Evolutionary conservation across 805 yeast genomes (phyloP), one percentile per base, ranked within the genome.

Genomic region (Wickerhamiella dianesei): DNA sequence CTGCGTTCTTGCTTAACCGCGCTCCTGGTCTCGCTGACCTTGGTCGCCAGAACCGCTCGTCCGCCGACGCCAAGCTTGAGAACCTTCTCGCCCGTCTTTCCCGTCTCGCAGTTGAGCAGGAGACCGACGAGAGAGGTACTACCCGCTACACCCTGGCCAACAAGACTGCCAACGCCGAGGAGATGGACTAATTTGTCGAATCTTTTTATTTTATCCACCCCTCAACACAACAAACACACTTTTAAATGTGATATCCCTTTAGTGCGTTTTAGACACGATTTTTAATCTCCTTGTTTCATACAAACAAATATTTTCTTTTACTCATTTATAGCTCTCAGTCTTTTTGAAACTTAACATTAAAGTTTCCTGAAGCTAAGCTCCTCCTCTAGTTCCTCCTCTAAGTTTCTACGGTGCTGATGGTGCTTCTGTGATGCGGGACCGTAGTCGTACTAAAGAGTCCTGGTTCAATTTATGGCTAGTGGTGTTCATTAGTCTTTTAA

Each of bases 1-100:
- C 88, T 65, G 86, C 87, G 80, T 86, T 79, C 83, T 61, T 82
- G 66, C 82, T 86, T 40, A 55, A 56, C 52, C 58, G 59, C 40
- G 53, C 57, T 40, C 59, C 62, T 18, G 50, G 48, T 40, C 55
- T 63, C 21, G 59, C 58, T 49, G 60, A 63, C 58, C 54, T 62
- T 40, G 67, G 67, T 40, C 62, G 67, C 46, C 36, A 52, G 48
- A 44, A 48, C 51, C 61, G 67, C 46, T 55, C 61, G 37, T 49
- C 47, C 37, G 58, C 58, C 44, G 64, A 63, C 45, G 58, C 58
- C 46, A 53, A 59, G 58, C 59, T 62, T 29, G 67, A 63, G 63
- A 62, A 62, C 63, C 57, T 63, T 45, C 53, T 63, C 47, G 62
- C 59, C 40, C 61, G 64, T 54, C 59, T 63, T 43, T 62, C 67